Conservation (phyloP, 768 basidiomycete species). For the Chiua virens region DNA sequence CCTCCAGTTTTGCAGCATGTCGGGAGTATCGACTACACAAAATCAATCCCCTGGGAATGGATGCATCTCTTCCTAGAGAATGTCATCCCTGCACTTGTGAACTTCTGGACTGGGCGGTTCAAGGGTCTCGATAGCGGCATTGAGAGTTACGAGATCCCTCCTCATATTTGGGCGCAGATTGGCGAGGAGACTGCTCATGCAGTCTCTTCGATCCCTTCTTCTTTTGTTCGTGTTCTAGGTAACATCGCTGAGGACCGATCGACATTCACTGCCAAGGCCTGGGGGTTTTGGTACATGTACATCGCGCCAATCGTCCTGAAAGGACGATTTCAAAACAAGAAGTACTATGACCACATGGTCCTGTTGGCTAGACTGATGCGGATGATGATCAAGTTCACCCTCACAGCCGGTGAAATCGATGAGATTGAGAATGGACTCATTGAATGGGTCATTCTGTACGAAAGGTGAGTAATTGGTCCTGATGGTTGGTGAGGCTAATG, state of each 20-base stretch:
- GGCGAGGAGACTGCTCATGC: slow-evolving; percentile 30
- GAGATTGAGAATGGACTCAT: background rate
- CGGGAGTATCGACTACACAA: slow-evolving; percentile 21
- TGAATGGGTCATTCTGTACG: too few species aligned
- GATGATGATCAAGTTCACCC: background rate
- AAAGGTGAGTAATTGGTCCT: too few species aligned
- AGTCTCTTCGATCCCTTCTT: slow-evolving; percentile 26
- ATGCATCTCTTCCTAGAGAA: background rate
- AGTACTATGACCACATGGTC: slow-evolving; percentile 14
- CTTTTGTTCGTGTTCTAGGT: slow-evolving; percentile 28
- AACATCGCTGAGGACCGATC: slow-evolving; percentile 31
- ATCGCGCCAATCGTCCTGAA: slow-evolving; percentile 17
- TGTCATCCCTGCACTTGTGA: background rate
- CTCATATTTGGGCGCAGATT: slow-evolving; percentile 42
- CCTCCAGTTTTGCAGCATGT: slow-evolving; percentile 33
- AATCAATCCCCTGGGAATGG: background rate
- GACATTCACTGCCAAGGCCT: slow-evolving; percentile 16
- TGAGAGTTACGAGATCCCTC: slow-evolving; percentile 28
- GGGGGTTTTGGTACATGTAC: slow-evolving; percentile 21
- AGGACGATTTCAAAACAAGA: background rate
- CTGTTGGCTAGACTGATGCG: slow-evolving; percentile 8
- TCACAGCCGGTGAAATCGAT: background rate
- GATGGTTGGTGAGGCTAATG: too few species aligned
- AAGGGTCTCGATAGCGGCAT: slow-evolving; percentile 37
- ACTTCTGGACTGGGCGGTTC: slow-evolving; percentile 38